Conservation (phyloP, 306 rosid genomes). For the Luffa acutangula region DNA sequence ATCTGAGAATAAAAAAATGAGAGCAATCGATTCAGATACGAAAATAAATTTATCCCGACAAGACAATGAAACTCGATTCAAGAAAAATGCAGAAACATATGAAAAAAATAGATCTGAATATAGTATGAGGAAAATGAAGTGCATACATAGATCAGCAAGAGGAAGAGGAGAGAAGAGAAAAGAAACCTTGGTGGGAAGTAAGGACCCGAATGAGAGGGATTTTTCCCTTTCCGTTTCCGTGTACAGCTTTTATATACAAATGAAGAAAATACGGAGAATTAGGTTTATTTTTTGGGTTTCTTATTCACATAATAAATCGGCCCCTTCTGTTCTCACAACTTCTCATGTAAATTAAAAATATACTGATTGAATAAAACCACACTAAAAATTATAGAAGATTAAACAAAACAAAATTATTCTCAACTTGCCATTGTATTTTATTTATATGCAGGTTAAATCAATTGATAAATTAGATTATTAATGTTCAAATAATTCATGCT, state of each 20-base stretch:
- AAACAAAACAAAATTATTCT: not conserved
- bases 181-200: constrained; percentile 12
- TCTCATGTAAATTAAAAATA: too few species aligned
- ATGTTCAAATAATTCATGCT: not conserved
- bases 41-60: not conserved
- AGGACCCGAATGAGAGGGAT: not conserved
- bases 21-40: not conserved
- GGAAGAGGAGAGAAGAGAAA: not conserved
- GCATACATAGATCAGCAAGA: not conserved
- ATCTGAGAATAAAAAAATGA: not conserved
- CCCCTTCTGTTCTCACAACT: not conserved
- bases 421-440: not conserved
- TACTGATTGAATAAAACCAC: not conserved
- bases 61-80: not conserved
- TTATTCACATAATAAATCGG: not conserved
- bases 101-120: not conserved
- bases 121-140: not conserved
- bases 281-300: not conserved
- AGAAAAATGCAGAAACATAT: not conserved
- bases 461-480: not conserved
- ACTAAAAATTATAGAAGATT: not conserved
- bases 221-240: not conserved
- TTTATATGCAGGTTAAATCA: not conserved
- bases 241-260: not conserved
- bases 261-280: not conserved